phyloP scores from a whole-genome alignment of 1,284 basidiomycete genomes.

The Mycena citricolor region DNA sequence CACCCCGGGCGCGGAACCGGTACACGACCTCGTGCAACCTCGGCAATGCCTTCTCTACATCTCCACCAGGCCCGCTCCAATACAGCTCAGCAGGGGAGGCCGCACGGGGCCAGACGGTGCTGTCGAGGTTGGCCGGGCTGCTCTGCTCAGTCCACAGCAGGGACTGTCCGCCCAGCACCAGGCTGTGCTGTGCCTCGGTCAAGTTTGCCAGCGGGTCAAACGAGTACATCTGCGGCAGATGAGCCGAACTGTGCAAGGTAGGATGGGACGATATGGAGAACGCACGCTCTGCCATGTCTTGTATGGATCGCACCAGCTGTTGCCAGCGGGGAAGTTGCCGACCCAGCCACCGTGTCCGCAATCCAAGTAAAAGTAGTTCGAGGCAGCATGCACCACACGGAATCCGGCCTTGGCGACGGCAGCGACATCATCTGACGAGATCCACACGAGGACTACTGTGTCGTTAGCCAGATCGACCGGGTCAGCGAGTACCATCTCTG shows the following conservation, averaged over 20 bases:
- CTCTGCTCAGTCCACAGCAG: conserved; percentile 82
- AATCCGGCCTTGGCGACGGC: conserved; percentile 60
- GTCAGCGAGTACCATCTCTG: conserved; percentile 71
- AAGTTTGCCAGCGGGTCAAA: conserved; percentile 72
- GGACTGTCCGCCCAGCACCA: conserved; percentile 72
- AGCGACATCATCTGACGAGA: conserved; percentile 58
- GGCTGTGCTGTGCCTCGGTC: conserved; percentile 44
- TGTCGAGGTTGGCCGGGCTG: conserved; percentile 67
- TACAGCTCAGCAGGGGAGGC: conserved; percentile 80
- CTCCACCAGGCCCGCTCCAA: conserved; percentile 69
- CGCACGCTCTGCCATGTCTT: conserved; percentile 21
- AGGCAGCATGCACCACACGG: conserved; percentile 65
- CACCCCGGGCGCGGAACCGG: conserved; percentile 67
- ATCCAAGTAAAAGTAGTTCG: conserved; percentile 80
- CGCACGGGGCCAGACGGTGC: conserved; percentile 77
- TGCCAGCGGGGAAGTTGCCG: conserved; percentile 48
- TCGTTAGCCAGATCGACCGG: conserved; percentile 62
- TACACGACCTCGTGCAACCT: conserved; percentile 76
- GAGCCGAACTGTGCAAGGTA: not conserved
- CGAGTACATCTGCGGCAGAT: conserved; percentile 52
- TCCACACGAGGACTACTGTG: conserved; percentile 80
- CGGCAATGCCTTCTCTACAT: conserved; percentile 62
- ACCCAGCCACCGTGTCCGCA: conserved; percentile 83
- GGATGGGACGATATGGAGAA: not conserved
- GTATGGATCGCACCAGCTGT: conserved; percentile 26